Conservation (phyloP, 2,329 filamentous ascomycete genomes). For the Colletotrichum falcatum region DNA sequence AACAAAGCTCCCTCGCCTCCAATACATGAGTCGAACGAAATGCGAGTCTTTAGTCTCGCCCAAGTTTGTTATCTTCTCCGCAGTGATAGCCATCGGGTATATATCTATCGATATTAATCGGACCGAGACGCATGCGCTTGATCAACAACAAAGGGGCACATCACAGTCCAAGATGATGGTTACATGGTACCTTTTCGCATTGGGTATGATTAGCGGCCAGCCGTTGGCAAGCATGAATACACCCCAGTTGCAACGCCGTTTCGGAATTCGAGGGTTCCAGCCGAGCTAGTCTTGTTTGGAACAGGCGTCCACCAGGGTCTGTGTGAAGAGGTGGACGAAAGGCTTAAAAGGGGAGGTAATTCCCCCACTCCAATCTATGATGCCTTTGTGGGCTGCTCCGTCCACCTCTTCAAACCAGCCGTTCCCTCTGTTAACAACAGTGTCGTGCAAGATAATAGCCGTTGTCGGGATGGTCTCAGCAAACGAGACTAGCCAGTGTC, state of each 20-base stretch:
- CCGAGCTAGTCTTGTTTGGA: conserved; percentile 9
- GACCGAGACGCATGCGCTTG: neutral
- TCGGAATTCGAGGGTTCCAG: conserved; percentile 1
- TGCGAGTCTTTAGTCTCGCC: neutral
- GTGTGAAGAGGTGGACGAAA: conserved; percentile 20
- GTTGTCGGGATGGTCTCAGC: neutral
- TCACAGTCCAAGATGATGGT: no score
- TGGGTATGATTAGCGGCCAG: neutral
- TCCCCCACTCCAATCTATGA: conserved; percentile 8
- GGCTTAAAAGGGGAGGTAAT: conserved; percentile 1
- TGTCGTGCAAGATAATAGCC: neutral
- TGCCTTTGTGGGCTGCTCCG: neutral
- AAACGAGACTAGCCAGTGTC: neutral
- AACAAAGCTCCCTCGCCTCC: conserved; percentile 32
- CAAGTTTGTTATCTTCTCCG: conserved; percentile 10
- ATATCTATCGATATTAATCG: no score
- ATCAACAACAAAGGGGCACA: conserved; percentile 14
- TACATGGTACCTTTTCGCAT: no score
- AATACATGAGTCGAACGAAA: neutral
- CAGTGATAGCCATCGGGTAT: no score
- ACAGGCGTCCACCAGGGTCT: neutral
- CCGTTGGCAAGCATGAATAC: conserved; percentile 5
- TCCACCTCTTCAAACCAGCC: conserved; percentile 6
- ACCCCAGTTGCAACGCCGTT: conserved; percentile 2
- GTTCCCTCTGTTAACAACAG: neutral